These are phyloP conservation scores for Penicillium sp. DNA, from an alignment of 2,329 filamentous ascomycete genomes.

Conservation along the genomic window DNA sequence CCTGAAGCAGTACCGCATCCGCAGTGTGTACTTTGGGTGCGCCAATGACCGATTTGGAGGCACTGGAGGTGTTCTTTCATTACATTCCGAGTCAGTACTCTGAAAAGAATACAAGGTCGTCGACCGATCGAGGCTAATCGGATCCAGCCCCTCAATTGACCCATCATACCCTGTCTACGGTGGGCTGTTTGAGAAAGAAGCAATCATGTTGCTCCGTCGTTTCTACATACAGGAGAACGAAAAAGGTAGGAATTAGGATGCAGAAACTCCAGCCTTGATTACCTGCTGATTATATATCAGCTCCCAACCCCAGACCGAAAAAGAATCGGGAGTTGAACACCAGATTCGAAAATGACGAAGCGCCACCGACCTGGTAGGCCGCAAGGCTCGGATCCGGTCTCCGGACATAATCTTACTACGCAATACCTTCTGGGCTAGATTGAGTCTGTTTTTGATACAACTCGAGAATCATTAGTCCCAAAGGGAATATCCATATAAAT, in stretches of 20 bases:
- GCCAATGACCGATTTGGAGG: constrained; percentile 97
- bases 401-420: background rate
- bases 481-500: background rate
- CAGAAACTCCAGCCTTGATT: background rate
- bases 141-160: constrained; percentile 66
- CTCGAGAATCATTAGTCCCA: background rate
- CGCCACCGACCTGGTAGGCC: background rate
- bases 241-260: constrained; percentile 57
- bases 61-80: constrained; percentile 85
- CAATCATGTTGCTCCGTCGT: constrained; percentile 83
- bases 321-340: constrained; percentile 63
- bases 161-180: constrained; percentile 77
- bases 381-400: background rate
- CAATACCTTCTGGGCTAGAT: background rate
- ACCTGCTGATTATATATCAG: constrained; percentile 35
- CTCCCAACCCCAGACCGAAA: constrained; percentile 63
- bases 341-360: constrained; percentile 43
- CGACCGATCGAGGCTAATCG: constrained; percentile 6
- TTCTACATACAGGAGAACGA: constrained; percentile 99
- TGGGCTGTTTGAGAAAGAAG: constrained; percentile 85
- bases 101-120: background rate
- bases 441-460: background rate
- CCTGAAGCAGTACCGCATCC: constrained; percentile 81
- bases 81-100: constrained; percentile 64
- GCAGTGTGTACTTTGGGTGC: constrained; percentile 90